Evolutionary conservation across 192 early-diverging fungal genomes (phyloP), one percentile per base, ranked within the genome.

Genomic region (Rhizophagus clarus): DNA sequence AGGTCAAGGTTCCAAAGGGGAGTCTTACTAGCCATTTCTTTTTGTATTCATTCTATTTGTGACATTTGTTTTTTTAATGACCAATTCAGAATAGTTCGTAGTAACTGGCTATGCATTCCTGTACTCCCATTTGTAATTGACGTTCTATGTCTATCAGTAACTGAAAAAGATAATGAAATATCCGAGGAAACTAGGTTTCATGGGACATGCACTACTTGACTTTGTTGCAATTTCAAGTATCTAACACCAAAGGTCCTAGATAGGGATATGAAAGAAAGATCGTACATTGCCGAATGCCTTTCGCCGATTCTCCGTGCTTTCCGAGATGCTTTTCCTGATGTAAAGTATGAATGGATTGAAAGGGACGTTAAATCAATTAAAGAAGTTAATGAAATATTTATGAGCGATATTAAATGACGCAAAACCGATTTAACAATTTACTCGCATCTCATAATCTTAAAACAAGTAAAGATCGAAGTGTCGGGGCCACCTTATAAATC

Each of bases 401-500:
- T 11, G 10, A 56, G 17, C 17, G 10, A 72, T 26, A 49, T 72
- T 26, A 31, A n/a, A 2, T 2, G 0, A 2, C 45, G n/a, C 4
- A 72, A 72, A 56, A 72, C 71, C 0, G 60, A n/a, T n/a, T n/a
- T n/a, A n/a, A n/a, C n/a, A n/a, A 76, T 62, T 24, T 76, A 34
- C 29, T 76, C 1, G 61, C n/a, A n/a, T 76, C 63, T 32, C 63
- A 4, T 63, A 61, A 24, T 24, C 63, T 61, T 76, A 3, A 34
- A 61, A 74, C 20, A 49, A 5, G 12, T 76, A 62, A 28, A 62
- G 11, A 31, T 76, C 42, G 61, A 76, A 76, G 74, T 79, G 24
- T 79, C 66, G 3, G 66, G n/a, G 42, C 66, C 77, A 29, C 66
- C 37, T 45, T 70, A 71, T 61, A 79, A 71, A 79, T 32, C 68